phyloP scores from a whole-genome alignment of 306 rosid genomes.

The Pueraria montana region DNA sequence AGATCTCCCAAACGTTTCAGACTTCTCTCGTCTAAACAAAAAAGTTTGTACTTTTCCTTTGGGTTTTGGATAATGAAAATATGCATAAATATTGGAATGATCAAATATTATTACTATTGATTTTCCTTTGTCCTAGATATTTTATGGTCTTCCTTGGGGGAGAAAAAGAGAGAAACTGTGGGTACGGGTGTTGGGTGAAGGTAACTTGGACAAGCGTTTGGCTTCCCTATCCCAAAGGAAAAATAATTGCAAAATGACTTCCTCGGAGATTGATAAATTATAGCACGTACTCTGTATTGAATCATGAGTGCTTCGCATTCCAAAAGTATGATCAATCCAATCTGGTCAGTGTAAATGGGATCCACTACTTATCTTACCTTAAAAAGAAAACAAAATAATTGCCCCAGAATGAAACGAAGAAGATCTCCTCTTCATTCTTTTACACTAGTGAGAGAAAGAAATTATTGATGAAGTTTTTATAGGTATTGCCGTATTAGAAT shows the following conservation, averaged over 20 bases:
- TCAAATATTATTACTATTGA: not conserved
- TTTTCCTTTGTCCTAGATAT: slow-evolving; percentile 27
- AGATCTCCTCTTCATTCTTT: slow-evolving; percentile 15
- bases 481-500: too few species aligned
- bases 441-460: not conserved
- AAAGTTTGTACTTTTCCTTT: not conserved
- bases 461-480: not conserved
- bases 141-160: slow-evolving; percentile 39
- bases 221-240: slow-evolving; percentile 9
- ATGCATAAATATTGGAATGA: not conserved
- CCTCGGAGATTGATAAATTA: slow-evolving; percentile 9
- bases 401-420: not conserved
- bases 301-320: slow-evolving; percentile 38
- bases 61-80: not conserved
- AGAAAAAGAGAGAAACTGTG: slow-evolving; percentile 21
- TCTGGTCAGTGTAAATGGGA: slow-evolving; percentile 41
- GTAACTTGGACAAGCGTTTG: slow-evolving; percentile 37
- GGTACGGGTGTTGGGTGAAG: slow-evolving; percentile 45
- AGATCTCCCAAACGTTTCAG: not conserved
- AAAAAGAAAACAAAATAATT: slow-evolving; percentile 31
- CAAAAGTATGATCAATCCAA: slow-evolving; percentile 40
- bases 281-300: slow-evolving; percentile 38
- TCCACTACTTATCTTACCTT: slow-evolving; percentile 34
- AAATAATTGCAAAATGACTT: slow-evolving; percentile 2
- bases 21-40: slow-evolving; percentile 8